Base-by-base conservation (phyloP, 345 rosid species). In the Fremontodendron californicum region DNA sequence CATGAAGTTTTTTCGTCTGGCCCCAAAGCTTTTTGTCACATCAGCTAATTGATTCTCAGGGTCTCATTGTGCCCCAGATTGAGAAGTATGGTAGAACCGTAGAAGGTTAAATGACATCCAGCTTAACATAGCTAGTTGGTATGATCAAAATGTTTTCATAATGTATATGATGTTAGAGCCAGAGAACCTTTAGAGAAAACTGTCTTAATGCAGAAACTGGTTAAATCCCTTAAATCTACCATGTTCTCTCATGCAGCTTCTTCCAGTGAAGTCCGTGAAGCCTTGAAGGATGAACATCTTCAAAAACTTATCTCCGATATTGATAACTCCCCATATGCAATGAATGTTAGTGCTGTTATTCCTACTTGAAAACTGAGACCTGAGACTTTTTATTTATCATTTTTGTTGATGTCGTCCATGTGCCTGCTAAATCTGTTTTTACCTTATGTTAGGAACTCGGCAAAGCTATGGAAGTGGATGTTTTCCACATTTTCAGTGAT, bases 401-500 rank as follows among this genome's bases (percentile, higher is more conserved):
- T 45, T 35, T 27, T 8, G 21, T 13, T 42, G 13, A 18, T 75
- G 52, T 2, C 27, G 57, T 4, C 9, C 29, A 3, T 5, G 8
- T 39, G 11, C 31, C 75, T 43, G 33, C 78, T 78, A 60, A 84
- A 63, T 29, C 43, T 61, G 37, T 39, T 52, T 40, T 60, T 64
- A n/a, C 61, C 71, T 65, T 33, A 78, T 72, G 55, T 46, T 75
- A 88, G 93, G 92, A 84, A 79, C 86, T 91, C 0, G 87, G 84
- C 55, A 87, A 85, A 77, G 93, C 92, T 69, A 86, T 85, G 91
- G 88, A 73, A 77, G 76, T 73, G 71, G 92, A 88, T 52, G 81
- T 29, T 49, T 89, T 90, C 52, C 83, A 79, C 60, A 73, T 76
- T 67, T 83, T 88, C 54, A 23, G 88, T 1, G 93, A 88, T 51